phyloP scores from a whole-genome alignment of 441 rosid genomes.

The Rhodomyrtus psidioides region DNA sequence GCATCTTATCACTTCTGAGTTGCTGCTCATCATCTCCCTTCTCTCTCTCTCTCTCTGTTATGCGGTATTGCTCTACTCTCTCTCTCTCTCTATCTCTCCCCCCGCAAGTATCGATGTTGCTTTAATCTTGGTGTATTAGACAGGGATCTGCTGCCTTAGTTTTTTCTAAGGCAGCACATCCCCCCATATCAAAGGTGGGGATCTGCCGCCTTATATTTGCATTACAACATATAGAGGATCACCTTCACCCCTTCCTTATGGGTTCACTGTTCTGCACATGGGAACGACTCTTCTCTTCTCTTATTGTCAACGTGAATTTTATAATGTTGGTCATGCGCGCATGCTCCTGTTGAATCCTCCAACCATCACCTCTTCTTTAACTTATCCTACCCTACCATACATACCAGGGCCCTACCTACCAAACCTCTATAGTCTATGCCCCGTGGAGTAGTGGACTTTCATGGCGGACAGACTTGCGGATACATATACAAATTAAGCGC shows the following conservation, averaged over 20 bases:
- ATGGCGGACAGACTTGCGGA: not conserved
- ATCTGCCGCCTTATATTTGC: no score
- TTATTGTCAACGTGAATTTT: not conserved
- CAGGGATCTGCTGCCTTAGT: no score
- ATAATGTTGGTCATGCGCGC: not conserved
- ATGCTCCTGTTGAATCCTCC: not conserved
- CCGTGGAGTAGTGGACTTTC: not conserved
- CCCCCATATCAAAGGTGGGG: no score
- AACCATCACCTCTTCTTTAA: not conserved
- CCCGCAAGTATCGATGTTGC: not conserved
- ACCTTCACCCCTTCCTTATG: not conserved
- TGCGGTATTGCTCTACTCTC: not conserved
- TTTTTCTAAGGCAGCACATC: no score
- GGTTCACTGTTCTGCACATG: not conserved
- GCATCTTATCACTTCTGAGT: conserved; percentile 15
- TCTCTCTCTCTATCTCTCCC: not conserved
- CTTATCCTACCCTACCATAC: not conserved
- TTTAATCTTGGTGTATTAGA: no score
- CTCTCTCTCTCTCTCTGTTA: not conserved
- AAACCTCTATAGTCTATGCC: not conserved
- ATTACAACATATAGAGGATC: not conserved
- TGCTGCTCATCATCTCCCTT: not conserved
- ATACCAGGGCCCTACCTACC: not conserved
- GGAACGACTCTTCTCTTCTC: not conserved
- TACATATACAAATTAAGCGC: not conserved